Evolutionary conservation across 495 filamentous ascomycete species (phyloP), one percentile per base, ranked within the genome.

Genomic region (Glutinoglossum americanum): DNA sequence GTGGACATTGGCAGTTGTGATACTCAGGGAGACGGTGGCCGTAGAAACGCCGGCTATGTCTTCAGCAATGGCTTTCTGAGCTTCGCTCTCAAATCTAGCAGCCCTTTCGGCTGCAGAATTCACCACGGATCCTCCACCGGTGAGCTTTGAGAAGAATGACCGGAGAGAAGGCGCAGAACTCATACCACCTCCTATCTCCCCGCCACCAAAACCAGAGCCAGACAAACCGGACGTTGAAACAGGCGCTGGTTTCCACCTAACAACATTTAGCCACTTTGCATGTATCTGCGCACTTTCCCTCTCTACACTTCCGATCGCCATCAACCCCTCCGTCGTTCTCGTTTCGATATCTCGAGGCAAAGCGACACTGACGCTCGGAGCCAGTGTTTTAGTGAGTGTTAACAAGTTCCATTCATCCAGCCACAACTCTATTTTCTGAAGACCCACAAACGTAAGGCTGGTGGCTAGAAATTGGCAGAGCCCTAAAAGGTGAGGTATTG

Each of bases 391-490:
- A 4, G 75, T 74, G 25, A 99, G 68, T 17, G 73, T 73, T 27
- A 94, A 67, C 21, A 99, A 70, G 60, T 79, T 84, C 74, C 80
- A 86, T 60, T 94, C 84, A 65, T 97, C 89, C 45, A 99, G 74
- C 77, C 80, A 87, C 39, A 99, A 74, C 60, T 97, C 92, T 55
- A 99, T 88, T 30, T 76, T 75, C 65, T 93, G 74, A 41, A 99
- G 72, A 0, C 83, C 81, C 45, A 99, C 89, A 69, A 99, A 99
- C 9, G 93, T 99, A 69, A 99, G 73, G 69, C 90, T 95, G 41
- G 88, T 96, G 1, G 86, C 81, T 55, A 99, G 72, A 62, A 99
- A 99, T 68, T 94, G 87, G 62, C 83, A 83, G 39, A 99, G 74
- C 0, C 84, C 84, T 32, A 93, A 73, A 32, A 99, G 70, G 45